Evolutionary conservation across 768 basidiomycete genomes (phyloP).

Genomic region (Kwoniella newhampshirensis): DNA sequence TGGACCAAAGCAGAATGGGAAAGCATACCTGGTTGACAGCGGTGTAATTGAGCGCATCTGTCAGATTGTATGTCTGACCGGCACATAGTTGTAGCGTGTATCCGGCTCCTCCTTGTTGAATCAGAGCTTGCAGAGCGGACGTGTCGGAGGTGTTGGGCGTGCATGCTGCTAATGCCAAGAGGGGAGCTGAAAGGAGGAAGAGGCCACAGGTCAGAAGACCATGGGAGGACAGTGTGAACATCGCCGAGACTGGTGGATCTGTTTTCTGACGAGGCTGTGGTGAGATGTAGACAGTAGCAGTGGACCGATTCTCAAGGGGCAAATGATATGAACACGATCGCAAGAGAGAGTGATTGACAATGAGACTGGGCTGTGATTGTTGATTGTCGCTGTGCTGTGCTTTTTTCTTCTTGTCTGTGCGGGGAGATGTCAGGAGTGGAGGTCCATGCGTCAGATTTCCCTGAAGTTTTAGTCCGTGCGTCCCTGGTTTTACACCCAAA

Average conservation of each 20-base stretch:
- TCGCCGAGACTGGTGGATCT: too few relatives aligned
- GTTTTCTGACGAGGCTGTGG: too few relatives aligned
- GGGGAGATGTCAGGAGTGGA: neutral
- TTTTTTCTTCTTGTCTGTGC: neutral
- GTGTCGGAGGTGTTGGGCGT: constrained; percentile 35
- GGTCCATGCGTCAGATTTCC: neutral
- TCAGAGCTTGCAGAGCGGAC: constrained; percentile 25
- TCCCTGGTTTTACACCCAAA: too few relatives aligned
- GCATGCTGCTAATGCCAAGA: constrained; percentile 29
- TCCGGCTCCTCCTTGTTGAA: constrained; percentile 53
- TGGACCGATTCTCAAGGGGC: too few relatives aligned
- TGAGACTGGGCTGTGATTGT: neutral
- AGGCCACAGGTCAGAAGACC: neutral
- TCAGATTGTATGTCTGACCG: constrained; percentile 63
- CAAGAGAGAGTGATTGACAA: neutral
- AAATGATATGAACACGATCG: too few relatives aligned
- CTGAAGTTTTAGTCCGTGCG: too few relatives aligned
- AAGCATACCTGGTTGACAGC: constrained; percentile 56
- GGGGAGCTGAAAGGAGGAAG: neutral
- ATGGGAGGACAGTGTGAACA: too few relatives aligned
- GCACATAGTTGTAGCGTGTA: constrained; percentile 71
- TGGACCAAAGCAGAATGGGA: too few relatives aligned
- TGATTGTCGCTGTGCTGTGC: too few relatives aligned
- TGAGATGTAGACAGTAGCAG: too few relatives aligned
- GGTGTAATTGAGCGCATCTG: constrained; percentile 66